A percentile compares a stretch with the other conserved stretches of the same genome.
Evolutionary conservation across 495 filamentous ascomycete genomes (phyloP).

Genomic region (Talaromyces ruber): DNA sequence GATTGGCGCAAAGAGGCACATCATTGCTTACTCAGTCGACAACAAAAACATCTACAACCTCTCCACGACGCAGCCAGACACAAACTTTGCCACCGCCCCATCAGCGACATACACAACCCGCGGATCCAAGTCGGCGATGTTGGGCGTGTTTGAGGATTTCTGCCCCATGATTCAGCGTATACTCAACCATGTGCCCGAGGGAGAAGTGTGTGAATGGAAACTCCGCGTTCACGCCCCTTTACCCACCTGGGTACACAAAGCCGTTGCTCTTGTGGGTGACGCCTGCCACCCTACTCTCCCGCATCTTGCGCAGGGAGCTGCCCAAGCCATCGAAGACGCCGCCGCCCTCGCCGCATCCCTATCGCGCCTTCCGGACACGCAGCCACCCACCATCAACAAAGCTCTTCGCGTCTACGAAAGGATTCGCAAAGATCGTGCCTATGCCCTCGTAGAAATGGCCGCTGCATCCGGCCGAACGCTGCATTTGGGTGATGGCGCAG

Average conservation of each 20-base stretch:
- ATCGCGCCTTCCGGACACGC: constrained; percentile 40
- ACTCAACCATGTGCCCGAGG: constrained; percentile 70
- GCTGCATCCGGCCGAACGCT: constrained; percentile 55
- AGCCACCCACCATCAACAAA: constrained; percentile 49
- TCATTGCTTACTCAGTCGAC: constrained; percentile 74
- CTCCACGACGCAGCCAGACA: constrained; percentile 65
- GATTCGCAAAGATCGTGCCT: constrained; percentile 61
- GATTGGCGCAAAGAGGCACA: constrained; percentile 71
- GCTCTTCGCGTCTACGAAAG: constrained; percentile 64
- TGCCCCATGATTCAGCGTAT: constrained; percentile 63
- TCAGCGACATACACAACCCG: constrained; percentile 70
- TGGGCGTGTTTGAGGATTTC: constrained; percentile 60
- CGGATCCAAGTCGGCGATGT: constrained; percentile 59
- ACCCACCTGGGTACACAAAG: constrained; percentile 66
- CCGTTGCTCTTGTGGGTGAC: constrained; percentile 56
- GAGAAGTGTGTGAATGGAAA: constrained; percentile 76
- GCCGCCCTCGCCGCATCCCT: constrained; percentile 52
- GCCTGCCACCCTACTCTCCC: constrained; percentile 40
- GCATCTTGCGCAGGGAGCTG: constrained; percentile 40
- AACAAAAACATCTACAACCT: constrained; percentile 74
- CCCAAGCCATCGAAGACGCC: constrained; percentile 41
- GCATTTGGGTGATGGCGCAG: constrained; percentile 66
- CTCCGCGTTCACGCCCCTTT: constrained; percentile 62
- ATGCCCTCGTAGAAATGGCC: constrained; percentile 63
- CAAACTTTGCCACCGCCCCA: constrained; percentile 61